Evolutionary conservation across 495 filamentous ascomycete genomes (phyloP).

Genomic region (Hypoxylon trugodes): DNA sequence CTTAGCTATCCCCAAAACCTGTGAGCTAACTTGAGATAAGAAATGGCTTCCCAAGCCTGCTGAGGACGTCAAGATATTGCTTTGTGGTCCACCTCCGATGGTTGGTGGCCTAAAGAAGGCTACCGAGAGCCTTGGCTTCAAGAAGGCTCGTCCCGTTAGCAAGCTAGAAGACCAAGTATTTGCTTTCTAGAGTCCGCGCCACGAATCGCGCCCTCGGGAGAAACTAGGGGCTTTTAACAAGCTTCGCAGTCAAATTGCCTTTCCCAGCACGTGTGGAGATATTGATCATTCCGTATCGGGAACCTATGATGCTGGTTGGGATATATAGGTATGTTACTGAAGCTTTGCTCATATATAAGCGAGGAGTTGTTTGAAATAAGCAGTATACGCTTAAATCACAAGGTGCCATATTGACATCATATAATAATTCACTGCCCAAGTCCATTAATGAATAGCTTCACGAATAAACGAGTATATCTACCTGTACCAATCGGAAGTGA

Average conservation of each 20-base stretch:
- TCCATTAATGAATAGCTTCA: slow-evolving; percentile 5
- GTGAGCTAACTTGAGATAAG: slow-evolving; percentile 36
- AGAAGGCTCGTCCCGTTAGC: slow-evolving; percentile 91
- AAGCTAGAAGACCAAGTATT: slow-evolving; percentile 98
- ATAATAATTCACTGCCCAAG: neutral
- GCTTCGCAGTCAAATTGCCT: too few species aligned
- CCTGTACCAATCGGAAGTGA: neutral
- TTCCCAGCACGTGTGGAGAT: too few species aligned
- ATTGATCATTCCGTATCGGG: too few species aligned
- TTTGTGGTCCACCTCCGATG: slow-evolving; percentile 98
- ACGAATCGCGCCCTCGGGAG: neutral
- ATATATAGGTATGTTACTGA: too few species aligned
- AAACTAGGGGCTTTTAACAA: neutral
- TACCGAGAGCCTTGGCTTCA: slow-evolving; percentile 84
- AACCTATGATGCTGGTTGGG: too few species aligned
- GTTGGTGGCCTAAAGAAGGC: slow-evolving; percentile 97
- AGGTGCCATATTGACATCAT: neutral
- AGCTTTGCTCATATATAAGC: too few species aligned
- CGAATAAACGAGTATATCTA: slow-evolving; percentile 5
- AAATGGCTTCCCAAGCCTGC: slow-evolving; percentile 85
- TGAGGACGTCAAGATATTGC: slow-evolving; percentile 89
- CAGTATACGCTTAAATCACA: slow-evolving; percentile 3
- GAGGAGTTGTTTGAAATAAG: neutral
- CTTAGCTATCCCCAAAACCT: neutral
- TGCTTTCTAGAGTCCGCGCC: slow-evolving; percentile 74